Evolutionary conservation across 208 protist species (phyloP), one percentile per base, ranked within the genome.

Genomic region (Acanthamoeba culbertsoni): DNA sequence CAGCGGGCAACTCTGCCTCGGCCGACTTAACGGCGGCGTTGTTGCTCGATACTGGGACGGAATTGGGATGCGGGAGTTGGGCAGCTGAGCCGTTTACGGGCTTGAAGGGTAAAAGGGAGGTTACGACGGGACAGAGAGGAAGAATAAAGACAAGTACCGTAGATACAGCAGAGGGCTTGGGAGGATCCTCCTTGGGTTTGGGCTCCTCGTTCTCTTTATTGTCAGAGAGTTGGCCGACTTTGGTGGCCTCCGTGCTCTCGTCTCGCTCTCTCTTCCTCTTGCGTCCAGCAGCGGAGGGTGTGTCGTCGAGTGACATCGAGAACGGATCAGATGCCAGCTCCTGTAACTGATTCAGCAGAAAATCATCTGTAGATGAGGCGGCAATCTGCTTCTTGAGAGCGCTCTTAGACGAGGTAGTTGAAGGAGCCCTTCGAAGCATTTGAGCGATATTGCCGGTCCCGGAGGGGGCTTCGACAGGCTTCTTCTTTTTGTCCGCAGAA

Each of bases 371-470:
- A 4, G 43, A 2, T 18, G 77, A 0, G 26, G 77, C 35, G 31
- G 77, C 43, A n/a, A 86, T 37, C 46, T 86, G 51, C 46, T 86
- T 59, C 33, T 86, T 53, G 77, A 62, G 43, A 31, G 77, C 33
- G 23, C 51, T 35, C 46, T 86, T 86, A 28, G 73, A 23, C 37
- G 73, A n/a, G 8, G 35, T 75, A n/a, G 65, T 75, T 4, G 65
- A 75, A 23, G 77, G 77, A 18, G 43, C 77, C 77, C 48, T 86
- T 23, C 77, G 77, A 37, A 86, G 33, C 77, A 86, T 86, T 31
- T 86, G 77, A 3, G 77, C 77, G 77, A 86, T 86, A 18, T 86
- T 53, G n/a, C 77, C 77, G 10, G 77, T 84, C 35, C 43, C 28
- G 31, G 77, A 37, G 14, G 77, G 46, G 23, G 77, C 35, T 23